These are phyloP conservation scores for Metarhizium humberi DNA, from an alignment of 2,329 filamentous ascomycete genomes.

Conservation along the genomic window DNA sequence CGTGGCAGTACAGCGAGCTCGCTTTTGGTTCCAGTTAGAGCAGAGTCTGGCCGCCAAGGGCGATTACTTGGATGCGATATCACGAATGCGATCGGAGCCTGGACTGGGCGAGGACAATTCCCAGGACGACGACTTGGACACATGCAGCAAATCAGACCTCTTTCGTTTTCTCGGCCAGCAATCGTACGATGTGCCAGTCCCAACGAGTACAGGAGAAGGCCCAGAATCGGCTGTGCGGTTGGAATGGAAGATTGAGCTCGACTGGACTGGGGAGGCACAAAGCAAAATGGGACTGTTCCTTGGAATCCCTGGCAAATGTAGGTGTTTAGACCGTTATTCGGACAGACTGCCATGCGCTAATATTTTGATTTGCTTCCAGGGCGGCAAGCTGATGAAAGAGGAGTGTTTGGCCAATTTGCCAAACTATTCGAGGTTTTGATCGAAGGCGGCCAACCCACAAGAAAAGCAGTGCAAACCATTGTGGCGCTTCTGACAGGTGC, in stretches of 20 bases:
- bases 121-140: slow-evolving; percentile 6
- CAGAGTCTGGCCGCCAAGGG: slow-evolving; percentile 30
- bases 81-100: slow-evolving; percentile 14
- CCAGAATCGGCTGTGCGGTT: slow-evolving; percentile 38
- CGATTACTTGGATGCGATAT: slow-evolving; percentile 14
- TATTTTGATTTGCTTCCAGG: slow-evolving; percentile 30
- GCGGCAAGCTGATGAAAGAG: slow-evolving; percentile 48
- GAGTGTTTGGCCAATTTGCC: slow-evolving; percentile 48
- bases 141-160: slow-evolving; percentile 30
- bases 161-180: slow-evolving; percentile 44
- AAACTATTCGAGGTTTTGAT: slow-evolving; percentile 52
- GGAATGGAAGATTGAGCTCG: slow-evolving; percentile 55
- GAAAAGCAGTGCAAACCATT: slow-evolving; percentile 48
- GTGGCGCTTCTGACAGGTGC: slow-evolving; percentile 50
- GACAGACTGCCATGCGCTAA: slow-evolving; percentile 8
- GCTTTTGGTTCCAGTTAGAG: slow-evolving; percentile 51
- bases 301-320: slow-evolving; percentile 53
- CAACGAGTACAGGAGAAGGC: slow-evolving; percentile 21
- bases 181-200: slow-evolving; percentile 34
- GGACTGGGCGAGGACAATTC: slow-evolving; percentile 13
- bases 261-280: slow-evolving; percentile 64
- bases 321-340: slow-evolving; percentile 23
- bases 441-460: slow-evolving; percentile 42
- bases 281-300: slow-evolving; percentile 46
- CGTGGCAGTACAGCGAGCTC: slow-evolving; percentile 48